A percentile compares a stretch with the other conserved stretches of the same genome.
phyloP scores from a whole-genome alignment of 2,329 filamentous ascomycete species.

The Metarhizium anisopliae region DNA sequence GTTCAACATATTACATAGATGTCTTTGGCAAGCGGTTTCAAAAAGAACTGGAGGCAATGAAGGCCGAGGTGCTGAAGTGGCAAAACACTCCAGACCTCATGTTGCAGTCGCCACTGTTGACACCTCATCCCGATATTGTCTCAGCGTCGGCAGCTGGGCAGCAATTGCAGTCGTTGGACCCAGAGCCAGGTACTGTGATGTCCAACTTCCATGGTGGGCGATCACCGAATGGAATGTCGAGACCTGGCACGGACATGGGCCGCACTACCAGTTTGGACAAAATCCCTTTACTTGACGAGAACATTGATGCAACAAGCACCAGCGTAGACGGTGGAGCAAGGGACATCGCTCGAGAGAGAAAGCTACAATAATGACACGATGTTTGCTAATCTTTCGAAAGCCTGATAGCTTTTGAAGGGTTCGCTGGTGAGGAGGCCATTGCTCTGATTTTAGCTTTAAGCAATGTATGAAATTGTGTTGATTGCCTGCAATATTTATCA shows the following conservation, averaged over 20 bases:
- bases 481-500: no score
- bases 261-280: slow-evolving; percentile 34
- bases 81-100: slow-evolving; percentile 51
- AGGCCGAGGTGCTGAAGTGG: slow-evolving; percentile 82
- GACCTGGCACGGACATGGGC: slow-evolving; percentile 11
- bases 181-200: slow-evolving; percentile 1
- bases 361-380: slow-evolving; percentile 10
- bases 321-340: slow-evolving; percentile 36
- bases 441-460: background rate
- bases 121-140: slow-evolving; percentile 18
- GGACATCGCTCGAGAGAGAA: slow-evolving; percentile 40
- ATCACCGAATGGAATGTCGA: slow-evolving; percentile 8
- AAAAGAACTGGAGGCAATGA: slow-evolving; percentile 86
- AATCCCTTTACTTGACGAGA: slow-evolving; percentile 49
- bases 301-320: slow-evolving; percentile 23
- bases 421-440: background rate
- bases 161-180: slow-evolving; percentile 10
- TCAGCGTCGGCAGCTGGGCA: slow-evolving; percentile 7
- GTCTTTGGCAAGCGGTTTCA: slow-evolving; percentile 96
- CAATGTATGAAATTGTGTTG: no score
- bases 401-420: background rate
- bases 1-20: slow-evolving; percentile 95
- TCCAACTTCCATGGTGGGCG: background rate
- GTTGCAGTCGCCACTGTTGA: slow-evolving; percentile 25
- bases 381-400: background rate